A percentile compares a stretch with the other conserved stretches of the same genome.
Evolutionary conservation across 2,329 filamentous ascomycete genomes (phyloP).

Genomic region (Aureobasidium sp.): DNA sequence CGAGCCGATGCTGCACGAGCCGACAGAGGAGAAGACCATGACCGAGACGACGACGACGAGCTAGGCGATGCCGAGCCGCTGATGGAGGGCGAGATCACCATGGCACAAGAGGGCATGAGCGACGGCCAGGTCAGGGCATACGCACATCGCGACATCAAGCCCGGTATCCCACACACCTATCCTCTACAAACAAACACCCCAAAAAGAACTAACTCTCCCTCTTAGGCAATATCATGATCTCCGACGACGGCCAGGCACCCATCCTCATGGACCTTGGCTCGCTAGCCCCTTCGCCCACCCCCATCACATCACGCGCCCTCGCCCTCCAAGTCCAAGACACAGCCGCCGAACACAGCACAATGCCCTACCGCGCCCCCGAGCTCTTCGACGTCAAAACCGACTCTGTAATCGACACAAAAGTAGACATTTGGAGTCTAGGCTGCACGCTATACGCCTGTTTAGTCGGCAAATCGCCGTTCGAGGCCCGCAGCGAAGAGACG

Average conservation of each 20-base stretch:
- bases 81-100: conserved; percentile 69
- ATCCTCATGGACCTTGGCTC: conserved; percentile 98
- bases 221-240: conserved; percentile 98
- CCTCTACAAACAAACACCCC: no score
- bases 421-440: conserved; percentile 95
- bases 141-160: conserved; percentile 94
- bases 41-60: conserved; percentile 50
- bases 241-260: conserved; percentile 77
- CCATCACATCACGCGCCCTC: conserved; percentile 82
- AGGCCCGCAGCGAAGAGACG: conserved; percentile 91
- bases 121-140: conserved; percentile 71
- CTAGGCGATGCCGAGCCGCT: conserved; percentile 72
- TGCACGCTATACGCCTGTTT: conserved; percentile 97
- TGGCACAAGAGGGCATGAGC: conserved; percentile 59
- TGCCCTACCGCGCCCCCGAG: conserved; percentile 96
- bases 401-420: conserved; percentile 85
- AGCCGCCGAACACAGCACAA: conserved; percentile 92
- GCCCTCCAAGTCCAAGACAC: conserved; percentile 90
- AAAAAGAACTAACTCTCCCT: no score
- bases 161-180: conserved; percentile 38
- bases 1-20: conserved; percentile 50
- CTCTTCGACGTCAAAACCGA: conserved; percentile 97
- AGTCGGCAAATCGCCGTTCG: conserved; percentile 93
- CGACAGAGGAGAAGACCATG: conserved; percentile 42
- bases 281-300: conserved; percentile 75